A percentile compares a stretch with the other conserved stretches of the same genome.
Conservation (phyloP, 106 monocot genomes). For the Dendrobium nobile region DNA sequence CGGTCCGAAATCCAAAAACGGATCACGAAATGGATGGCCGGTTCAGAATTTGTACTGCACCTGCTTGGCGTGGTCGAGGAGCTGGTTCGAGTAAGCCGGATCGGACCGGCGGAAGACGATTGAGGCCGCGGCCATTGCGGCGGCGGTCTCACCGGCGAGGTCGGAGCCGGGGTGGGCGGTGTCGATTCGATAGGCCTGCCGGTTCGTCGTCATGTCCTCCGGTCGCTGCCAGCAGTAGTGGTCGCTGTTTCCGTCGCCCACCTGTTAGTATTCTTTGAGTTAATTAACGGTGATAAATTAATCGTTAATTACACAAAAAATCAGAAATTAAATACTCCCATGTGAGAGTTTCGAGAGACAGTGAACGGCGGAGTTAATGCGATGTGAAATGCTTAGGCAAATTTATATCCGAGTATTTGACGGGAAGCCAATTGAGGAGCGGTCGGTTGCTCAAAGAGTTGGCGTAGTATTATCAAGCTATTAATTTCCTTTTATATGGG, state of each 20-base stretch:
- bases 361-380: neutral
- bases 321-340: neutral
- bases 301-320: neutral
- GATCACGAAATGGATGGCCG: conserved; percentile 2
- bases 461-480: too few relatives aligned
- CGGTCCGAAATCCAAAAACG: neutral
- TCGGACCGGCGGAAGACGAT: conserved; percentile 60
- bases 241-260: conserved; percentile 80
- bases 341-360: neutral
- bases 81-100: conserved; percentile 63
- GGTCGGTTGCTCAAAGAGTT: too few relatives aligned
- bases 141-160: conserved; percentile 89
- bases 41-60: conserved; percentile 5
- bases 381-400: neutral
- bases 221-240: conserved; percentile 96
- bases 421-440: neutral
- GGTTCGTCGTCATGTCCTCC: conserved; percentile 95
- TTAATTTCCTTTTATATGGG: too few relatives aligned
- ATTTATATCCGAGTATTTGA: neutral
- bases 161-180: conserved; percentile 71
- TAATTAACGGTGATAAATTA: neutral
- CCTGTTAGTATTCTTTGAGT: conserved; percentile 28
- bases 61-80: conserved; percentile 78
- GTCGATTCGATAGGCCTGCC: conserved; percentile 77
- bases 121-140: conserved; percentile 86